phyloP scores from a whole-genome alignment of 139 green algal genomes.

The Chlorella sp. region DNA sequence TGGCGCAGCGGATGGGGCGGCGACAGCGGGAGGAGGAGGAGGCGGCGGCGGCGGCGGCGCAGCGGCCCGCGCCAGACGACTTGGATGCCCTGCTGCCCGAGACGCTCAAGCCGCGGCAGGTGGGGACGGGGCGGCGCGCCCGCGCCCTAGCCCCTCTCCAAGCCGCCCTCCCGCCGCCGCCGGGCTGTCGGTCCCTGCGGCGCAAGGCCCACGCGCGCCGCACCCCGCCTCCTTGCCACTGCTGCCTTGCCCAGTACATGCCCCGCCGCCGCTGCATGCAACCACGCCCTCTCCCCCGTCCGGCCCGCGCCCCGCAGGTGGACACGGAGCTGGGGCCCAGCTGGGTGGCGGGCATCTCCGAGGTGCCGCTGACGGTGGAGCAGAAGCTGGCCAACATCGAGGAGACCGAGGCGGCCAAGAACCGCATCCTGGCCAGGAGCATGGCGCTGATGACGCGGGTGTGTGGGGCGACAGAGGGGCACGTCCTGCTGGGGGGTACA shows the following conservation, averaged over 20 bases:
- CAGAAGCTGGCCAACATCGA: conserved; percentile 85
- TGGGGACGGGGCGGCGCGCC: no score
- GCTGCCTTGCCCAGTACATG: no score
- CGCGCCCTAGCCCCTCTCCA: no score
- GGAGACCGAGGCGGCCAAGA: conserved; percentile 82
- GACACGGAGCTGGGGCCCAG: conserved; percentile 42
- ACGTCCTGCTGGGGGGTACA: not conserved
- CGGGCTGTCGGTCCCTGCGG: no score
- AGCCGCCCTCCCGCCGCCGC: no score
- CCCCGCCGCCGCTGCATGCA: no score
- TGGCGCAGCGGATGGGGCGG: conserved; percentile 66
- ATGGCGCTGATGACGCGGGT: not conserved
- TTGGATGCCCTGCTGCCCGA: conserved; percentile 34
- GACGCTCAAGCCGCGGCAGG: conserved; percentile 20
- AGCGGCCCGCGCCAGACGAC: conserved; percentile 62
- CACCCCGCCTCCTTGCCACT: no score
- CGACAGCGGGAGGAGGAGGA: conserved; percentile 41
- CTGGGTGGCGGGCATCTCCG: conserved; percentile 74
- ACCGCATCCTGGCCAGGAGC: conserved; percentile 50
- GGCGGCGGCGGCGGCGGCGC: conserved; percentile 38
- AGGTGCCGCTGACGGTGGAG: conserved; percentile 74
- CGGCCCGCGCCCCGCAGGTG: no score
- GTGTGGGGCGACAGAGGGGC: not conserved
- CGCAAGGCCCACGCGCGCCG: no score
- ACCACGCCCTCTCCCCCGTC: no score